These are phyloP conservation scores for Pleurotus giganteus DNA, from an alignment of 768 basidiomycete genomes.

Conservation along the genomic window DNA sequence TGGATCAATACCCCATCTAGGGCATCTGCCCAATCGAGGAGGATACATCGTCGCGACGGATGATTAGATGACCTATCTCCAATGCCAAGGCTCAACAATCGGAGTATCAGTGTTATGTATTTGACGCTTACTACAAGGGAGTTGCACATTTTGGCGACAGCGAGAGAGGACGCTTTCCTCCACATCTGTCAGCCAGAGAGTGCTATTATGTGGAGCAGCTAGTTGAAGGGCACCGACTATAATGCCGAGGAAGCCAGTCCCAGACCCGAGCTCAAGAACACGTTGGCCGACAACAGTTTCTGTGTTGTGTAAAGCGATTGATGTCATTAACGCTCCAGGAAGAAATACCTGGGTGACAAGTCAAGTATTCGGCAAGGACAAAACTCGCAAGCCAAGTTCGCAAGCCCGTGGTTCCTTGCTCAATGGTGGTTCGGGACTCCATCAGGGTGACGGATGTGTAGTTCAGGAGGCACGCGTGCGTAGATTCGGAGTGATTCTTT, in stretches of 20 bases:
- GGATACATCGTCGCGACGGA: constrained; percentile 37
- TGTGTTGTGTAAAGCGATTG: constrained; percentile 15
- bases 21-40: constrained; percentile 70
- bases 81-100: not conserved
- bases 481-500: not conserved
- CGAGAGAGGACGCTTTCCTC: constrained; percentile 60
- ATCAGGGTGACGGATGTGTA: constrained; percentile 55
- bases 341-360: constrained; percentile 49
- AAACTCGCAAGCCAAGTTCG: constrained; percentile 80
- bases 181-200: constrained; percentile 60
- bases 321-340: not conserved
- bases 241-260: constrained; percentile 73
- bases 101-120: constrained; percentile 21
- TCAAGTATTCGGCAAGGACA: constrained; percentile 59
- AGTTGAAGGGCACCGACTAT: constrained; percentile 58
- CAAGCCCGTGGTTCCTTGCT: constrained; percentile 76
- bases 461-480: constrained; percentile 18
- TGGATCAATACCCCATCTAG: constrained; percentile 28
- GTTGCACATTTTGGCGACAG: constrained; percentile 56
- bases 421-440: constrained; percentile 73
- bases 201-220: constrained; percentile 9
- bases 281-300: constrained; percentile 43
- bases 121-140: constrained; percentile 66
- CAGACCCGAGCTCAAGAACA: constrained; percentile 75
- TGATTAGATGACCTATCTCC: constrained; percentile 57